phyloP scores from a whole-genome alignment of 805 yeast genomes.

The Komagataella pseudopastoris region DNA sequence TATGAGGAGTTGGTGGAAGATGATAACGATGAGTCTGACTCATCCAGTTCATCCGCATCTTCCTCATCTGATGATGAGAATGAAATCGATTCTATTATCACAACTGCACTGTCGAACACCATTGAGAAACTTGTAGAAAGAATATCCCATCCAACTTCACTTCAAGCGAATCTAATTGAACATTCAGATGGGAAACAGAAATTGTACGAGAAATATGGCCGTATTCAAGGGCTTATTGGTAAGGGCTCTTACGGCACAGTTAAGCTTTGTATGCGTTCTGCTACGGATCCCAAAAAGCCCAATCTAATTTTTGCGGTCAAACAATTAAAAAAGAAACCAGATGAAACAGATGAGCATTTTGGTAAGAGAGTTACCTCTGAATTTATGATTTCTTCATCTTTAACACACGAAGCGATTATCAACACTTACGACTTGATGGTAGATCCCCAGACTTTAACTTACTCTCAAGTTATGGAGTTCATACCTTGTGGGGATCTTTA shows the following conservation, averaged over 20 bases:
- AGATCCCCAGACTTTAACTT: slow-evolving; percentile 52
- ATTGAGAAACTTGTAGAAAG: slow-evolving; percentile 33
- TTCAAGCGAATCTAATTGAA: slow-evolving; percentile 13
- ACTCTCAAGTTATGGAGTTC: slow-evolving; percentile 90
- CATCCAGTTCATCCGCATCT: not conserved
- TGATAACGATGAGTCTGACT: slow-evolving; percentile 7
- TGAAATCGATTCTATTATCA: slow-evolving; percentile 34
- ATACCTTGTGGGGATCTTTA: slow-evolving; percentile 81
- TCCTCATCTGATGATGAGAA: slow-evolving; percentile 13
- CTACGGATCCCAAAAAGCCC: slow-evolving; percentile 13
- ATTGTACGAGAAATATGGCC: slow-evolving; percentile 34
- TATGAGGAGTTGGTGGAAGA: slow-evolving; percentile 22
- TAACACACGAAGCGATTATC: slow-evolving; percentile 64
- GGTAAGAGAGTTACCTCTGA: slow-evolving; percentile 75
- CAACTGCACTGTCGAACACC: slow-evolving; percentile 31
- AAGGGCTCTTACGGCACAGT: slow-evolving; percentile 35
- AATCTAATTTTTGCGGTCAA: slow-evolving; percentile 57
- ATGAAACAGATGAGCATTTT: slow-evolving; percentile 44
- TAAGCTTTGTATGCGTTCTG: slow-evolving; percentile 17
- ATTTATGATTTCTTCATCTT: slow-evolving; percentile 72
- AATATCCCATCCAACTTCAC: slow-evolving; percentile 27
- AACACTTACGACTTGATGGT: slow-evolving; percentile 72
- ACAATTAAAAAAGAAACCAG: slow-evolving; percentile 50
- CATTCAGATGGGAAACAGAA: slow-evolving; percentile 17
- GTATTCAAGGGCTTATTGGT: slow-evolving; percentile 33